Evolutionary conservation across 2,329 filamentous ascomycete species (phyloP), one percentile per base, ranked within the genome.

Genomic region (Rasamsonia emersonii): DNA sequence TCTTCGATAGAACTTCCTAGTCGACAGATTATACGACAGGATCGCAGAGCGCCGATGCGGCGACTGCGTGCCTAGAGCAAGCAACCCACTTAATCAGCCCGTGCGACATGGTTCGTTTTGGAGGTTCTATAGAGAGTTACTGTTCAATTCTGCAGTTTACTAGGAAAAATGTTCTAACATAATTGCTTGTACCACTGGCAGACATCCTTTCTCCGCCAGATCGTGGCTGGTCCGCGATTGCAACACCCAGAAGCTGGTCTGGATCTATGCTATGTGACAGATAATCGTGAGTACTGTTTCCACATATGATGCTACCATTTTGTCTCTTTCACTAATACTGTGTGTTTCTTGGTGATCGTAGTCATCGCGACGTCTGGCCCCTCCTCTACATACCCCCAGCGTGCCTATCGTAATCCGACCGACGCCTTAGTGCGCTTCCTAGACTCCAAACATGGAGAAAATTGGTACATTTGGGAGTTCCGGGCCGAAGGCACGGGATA

Each of bases 381-480:
- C 1, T 85, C 81, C 10, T 81, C 82, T 41, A 86, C 84, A 11
- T 95, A 93, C 53, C 89, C 91, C 0, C 81, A 93, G 55, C 78
- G 82, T 42, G 86, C 86, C 38, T 98, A 96, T 62, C 84, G 91
- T 51, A 98, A 94, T 53, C 89, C 89, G 0, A 78, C 94, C 30
- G 81, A 93, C 51, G 75, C 80, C 23, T 75, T 98, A 14, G 85
- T 96, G 38, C 73, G 75, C 42, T 98, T 89, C 56, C 79, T 98
- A 41, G 86, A 96, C 60, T 66, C 71, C 26, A 85, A 86, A 50
- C 91, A 98, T 60, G 80, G 73, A 17, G 64, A 77, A 16, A 67
- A 91, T 41, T 98, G 91, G 91, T 78, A 82, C 3, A 94, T 98
- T 49, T 98, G 89, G 86, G 91, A 98, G 62, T 98, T 98, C 49